A percentile compares a stretch with the other conserved stretches of the same genome.
Evolutionary conservation across 2,329 filamentous ascomycete genomes (phyloP).

Genomic region (Dactylella cylindrospora): DNA sequence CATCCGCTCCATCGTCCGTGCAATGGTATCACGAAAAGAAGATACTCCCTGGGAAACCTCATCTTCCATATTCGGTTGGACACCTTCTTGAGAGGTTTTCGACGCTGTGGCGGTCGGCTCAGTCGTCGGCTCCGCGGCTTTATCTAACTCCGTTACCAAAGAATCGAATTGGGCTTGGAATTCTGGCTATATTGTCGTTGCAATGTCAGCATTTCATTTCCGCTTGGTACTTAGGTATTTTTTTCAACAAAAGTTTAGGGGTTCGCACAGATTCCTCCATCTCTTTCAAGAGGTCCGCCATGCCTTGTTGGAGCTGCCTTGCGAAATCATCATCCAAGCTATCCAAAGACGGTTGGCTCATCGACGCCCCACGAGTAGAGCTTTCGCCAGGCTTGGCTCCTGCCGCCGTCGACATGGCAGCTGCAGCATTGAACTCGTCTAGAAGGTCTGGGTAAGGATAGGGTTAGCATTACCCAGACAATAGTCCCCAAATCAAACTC

Average conservation of each 20-base stretch:
- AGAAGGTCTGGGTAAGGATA: slow-evolving; percentile 69
- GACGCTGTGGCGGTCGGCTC: slow-evolving; percentile 50
- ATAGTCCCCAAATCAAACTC: slow-evolving; percentile 10
- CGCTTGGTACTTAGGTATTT: background rate
- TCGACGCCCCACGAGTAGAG: slow-evolving; percentile 36
- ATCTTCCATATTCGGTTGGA: slow-evolving; percentile 47
- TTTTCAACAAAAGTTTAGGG: background rate
- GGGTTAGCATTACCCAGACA: background rate
- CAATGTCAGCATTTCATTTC: slow-evolving; percentile 15
- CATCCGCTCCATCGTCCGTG: slow-evolving; percentile 94
- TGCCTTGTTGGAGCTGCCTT: slow-evolving; percentile 82
- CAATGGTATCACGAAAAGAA: slow-evolving; percentile 85
- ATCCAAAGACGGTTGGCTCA: slow-evolving; percentile 54
- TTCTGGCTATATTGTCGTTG: slow-evolving; percentile 55
- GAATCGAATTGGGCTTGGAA: slow-evolving; percentile 77
- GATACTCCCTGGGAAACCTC: slow-evolving; percentile 50
- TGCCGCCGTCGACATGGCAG: slow-evolving; percentile 32
- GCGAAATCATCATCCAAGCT: slow-evolving; percentile 73
- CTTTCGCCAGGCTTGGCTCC: slow-evolving; percentile 16
- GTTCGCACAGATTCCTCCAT: slow-evolving; percentile 62
- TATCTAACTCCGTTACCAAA: slow-evolving; percentile 71
- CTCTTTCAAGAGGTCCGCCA: slow-evolving; percentile 78
- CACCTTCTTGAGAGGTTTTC: too few species aligned
- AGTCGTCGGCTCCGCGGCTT: slow-evolving; percentile 52
- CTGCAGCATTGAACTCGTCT: slow-evolving; percentile 68